phyloP scores from a whole-genome alignment of 257 asterid species.

The Solanum pennellii region DNA sequence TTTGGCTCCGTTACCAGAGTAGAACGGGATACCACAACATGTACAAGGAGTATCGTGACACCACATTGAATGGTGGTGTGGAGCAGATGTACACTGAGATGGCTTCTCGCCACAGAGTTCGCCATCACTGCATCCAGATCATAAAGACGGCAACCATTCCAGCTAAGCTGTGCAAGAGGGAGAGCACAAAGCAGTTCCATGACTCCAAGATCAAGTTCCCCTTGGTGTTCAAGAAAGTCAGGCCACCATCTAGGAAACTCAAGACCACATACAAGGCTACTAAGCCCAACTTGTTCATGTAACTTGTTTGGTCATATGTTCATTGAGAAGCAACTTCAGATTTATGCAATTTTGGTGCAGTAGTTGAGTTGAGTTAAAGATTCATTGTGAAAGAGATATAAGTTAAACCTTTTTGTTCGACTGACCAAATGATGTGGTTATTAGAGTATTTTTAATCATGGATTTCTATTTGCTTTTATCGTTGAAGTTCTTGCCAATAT shows the following conservation, averaged over 20 bases:
- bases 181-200: background rate
- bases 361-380: background rate
- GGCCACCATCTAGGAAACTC: background rate
- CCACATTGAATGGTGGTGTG: background rate
- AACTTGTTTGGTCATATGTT: background rate
- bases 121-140: background rate
- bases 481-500: background rate
- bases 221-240: background rate
- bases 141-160: background rate
- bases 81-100: conserved; percentile 1
- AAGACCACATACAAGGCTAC: background rate
- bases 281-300: background rate
- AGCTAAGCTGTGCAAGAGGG: background rate
- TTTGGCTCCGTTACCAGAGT: conserved; percentile 38
- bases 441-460: background rate
- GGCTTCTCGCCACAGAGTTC: background rate
- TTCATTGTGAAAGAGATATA: background rate
- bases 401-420: background rate
- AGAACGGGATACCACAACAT: conserved; percentile 90
- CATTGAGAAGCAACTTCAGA: background rate
- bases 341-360: background rate
- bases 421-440: background rate
- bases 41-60: conserved; percentile 23
- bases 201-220: background rate
- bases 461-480: background rate